phyloP scores from a whole-genome alignment of 106 monocot species.

The Dendrobium chrysotoxum region DNA sequence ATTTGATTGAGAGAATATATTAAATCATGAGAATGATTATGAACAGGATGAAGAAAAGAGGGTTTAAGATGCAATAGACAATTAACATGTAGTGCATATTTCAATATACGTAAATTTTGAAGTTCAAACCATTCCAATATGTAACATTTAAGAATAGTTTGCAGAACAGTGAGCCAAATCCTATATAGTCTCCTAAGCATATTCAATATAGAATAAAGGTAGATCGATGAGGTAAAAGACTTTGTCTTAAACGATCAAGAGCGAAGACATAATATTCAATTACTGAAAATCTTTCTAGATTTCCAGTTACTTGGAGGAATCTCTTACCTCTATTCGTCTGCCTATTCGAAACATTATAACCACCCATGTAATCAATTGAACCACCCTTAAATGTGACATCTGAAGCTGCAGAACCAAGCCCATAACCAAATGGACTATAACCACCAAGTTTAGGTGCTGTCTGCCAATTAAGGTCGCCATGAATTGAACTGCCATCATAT shows the following conservation, averaged over 20 bases:
- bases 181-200: background rate
- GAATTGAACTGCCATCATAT: constrained; percentile 30
- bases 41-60: too few relatives aligned
- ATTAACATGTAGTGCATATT: too few relatives aligned
- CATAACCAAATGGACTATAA: constrained; percentile 54
- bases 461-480: constrained; percentile 55
- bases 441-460: constrained; percentile 45
- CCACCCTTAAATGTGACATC: constrained; percentile 30
- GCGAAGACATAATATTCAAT: background rate
- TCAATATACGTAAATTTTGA: too few relatives aligned
- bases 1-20: too few relatives aligned
- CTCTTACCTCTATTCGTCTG: constrained; percentile 51
- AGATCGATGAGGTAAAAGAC: background rate
- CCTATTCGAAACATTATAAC: constrained; percentile 42
- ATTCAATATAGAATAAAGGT: background rate
- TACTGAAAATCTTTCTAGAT: background rate
- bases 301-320: background rate
- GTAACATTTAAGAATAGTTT: background rate
- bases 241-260: background rate
- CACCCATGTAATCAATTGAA: constrained; percentile 40
- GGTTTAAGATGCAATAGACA: too few relatives aligned
- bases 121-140: background rate
- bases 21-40: too few relatives aligned
- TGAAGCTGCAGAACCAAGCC: constrained; percentile 37
- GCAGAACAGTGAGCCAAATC: background rate